Evolutionary conservation across 306 rosid species (phyloP), one percentile per base, ranked within the genome.

Genomic region (Nissolia schottii): DNA sequence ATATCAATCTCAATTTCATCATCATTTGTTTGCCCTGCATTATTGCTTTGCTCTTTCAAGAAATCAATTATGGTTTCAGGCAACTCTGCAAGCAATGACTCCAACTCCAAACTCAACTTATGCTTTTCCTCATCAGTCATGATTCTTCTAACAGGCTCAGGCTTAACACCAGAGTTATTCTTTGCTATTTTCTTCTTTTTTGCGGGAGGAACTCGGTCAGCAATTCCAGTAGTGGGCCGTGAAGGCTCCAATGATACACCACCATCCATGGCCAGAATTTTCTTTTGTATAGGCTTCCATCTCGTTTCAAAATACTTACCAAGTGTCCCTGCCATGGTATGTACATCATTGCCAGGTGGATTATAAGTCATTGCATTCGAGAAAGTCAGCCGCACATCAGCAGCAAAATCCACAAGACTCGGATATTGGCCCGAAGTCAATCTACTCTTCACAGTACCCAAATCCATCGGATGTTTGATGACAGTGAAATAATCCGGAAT

Each of bases 1-100:
- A 93, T 87, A 75, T 91, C 98, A 70, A 93, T 86, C 86, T 89
- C 98, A 82, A 93, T 86, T 82, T 93, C 98, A 27, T 93, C 96
- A 48, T 86, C 98, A 4, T 60, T 72, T 12, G 86, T 70, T 67
- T 83, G 89, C 69, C 80, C 89, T 5, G 66, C 83, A 80, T 73
- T 55, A 12, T 31, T 19, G 66, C 85, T 86, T 27, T 89, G 93
- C 81, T 78, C 94, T 79, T 83, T 87, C 74, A 93, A 67, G 82
- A 93, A 93, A 70, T 86, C 86, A 68, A 91, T 23, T 63, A 93
- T 85, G 53, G 72, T 72, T 60, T 89, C 90, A 64, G 98, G 98
- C 84, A 90, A 71, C 61, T 93, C 98, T 60, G 55, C 85, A 61
- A 85, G 76, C 83, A 86, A 48, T 6, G 80, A 76, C 79, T 93